Percentiles rank a stretch among this genome's conserved stretches.
Conservation (phyloP, 2,329 filamentous ascomycete genomes). For the Diaporthe caulivora region DNA sequence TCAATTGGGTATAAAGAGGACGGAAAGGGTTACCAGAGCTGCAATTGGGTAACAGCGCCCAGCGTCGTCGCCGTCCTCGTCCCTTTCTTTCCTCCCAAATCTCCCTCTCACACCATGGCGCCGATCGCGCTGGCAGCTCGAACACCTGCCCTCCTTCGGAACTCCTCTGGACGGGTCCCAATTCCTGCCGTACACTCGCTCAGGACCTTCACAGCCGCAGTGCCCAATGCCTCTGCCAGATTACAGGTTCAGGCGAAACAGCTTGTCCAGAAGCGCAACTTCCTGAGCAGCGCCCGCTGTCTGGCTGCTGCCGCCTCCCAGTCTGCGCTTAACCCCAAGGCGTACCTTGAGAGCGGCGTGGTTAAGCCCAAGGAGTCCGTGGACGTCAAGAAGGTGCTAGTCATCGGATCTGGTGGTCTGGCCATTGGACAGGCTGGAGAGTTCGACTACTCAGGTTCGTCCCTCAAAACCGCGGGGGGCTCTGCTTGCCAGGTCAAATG, state of each 20-base stretch:
- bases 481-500: slow-evolving; percentile 37
- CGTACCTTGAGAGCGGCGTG: slow-evolving; percentile 89
- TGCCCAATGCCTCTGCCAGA: slow-evolving; percentile 50
- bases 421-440: slow-evolving; percentile 98
- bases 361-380: slow-evolving; percentile 84
- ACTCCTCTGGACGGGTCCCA: slow-evolving; percentile 62
- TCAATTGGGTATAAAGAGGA: slow-evolving; percentile 40
- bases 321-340: slow-evolving; percentile 83
- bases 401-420: slow-evolving; percentile 94
- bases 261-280: slow-evolving; percentile 60
- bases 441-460: slow-evolving; percentile 97
- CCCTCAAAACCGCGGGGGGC: slow-evolving; percentile 29
- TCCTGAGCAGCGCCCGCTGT: slow-evolving; percentile 60
- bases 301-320: slow-evolving; percentile 64
- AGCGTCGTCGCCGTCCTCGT: slow-evolving; percentile 33
- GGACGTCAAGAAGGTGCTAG: slow-evolving; percentile 95
- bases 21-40: slow-evolving; percentile 34
- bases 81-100: slow-evolving; percentile 42
- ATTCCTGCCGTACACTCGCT: slow-evolving; percentile 57
- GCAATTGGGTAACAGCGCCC: slow-evolving; percentile 36
- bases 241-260: slow-evolving; percentile 50
- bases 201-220: slow-evolving; percentile 56
- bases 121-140: slow-evolving; percentile 64
- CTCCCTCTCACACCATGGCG: slow-evolving; percentile 54
- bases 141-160: slow-evolving; percentile 69